Percentiles rank a stretch among this genome's conserved stretches.
Conservation (phyloP, 2,329 filamentous ascomycete genomes). For the Botrytis squamosa region DNA sequence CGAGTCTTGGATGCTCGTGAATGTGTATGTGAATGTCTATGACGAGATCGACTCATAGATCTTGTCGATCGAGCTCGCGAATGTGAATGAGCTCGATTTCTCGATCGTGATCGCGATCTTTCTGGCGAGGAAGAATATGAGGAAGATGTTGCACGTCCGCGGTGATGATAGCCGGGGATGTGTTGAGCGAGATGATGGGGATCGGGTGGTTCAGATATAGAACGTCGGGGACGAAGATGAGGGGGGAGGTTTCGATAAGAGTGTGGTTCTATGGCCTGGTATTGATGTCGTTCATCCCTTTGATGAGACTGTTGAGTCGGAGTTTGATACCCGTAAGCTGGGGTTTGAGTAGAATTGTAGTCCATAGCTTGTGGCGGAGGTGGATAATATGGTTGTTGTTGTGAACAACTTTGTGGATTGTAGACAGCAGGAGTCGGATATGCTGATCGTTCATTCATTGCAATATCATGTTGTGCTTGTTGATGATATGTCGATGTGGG, state of each 20-base stretch:
- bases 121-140: background rate
- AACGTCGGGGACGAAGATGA: constrained; percentile 24
- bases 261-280: background rate
- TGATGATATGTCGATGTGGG: constrained; percentile 12
- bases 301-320: background rate
- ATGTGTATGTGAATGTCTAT: background rate
- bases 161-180: constrained; percentile 8
- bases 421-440: background rate
- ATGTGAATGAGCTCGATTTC: background rate
- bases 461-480: constrained; percentile 2
- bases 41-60: background rate
- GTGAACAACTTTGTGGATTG: background rate
- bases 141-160: constrained; percentile 7
- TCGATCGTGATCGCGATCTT: constrained; percentile 1
- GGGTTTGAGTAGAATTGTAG: background rate
- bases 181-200: constrained; percentile 21
- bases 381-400: background rate
- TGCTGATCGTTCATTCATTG: background rate
- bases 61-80: background rate
- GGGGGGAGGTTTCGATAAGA: background rate
- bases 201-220: constrained; percentile 27
- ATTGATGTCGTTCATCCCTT: background rate
- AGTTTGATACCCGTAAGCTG: background rate
- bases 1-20: constrained; percentile 17
- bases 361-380: background rate